These are phyloP conservation scores for Conticribra guillardii DNA, from an alignment of 108 stramenopile species.

Conservation along the genomic window DNA sequence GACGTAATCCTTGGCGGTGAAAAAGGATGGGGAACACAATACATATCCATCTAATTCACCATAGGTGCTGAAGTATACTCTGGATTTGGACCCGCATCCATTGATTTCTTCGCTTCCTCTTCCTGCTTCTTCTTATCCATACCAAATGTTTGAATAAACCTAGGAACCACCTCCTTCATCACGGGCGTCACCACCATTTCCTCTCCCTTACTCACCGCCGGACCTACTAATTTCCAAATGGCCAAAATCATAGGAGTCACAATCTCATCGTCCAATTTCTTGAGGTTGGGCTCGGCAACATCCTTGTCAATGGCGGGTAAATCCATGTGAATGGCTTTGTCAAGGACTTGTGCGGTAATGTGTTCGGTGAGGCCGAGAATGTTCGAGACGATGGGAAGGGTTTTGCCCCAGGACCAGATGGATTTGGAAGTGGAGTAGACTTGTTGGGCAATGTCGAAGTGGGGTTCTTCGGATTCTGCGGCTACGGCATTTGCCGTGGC, in stretches of 20 bases:
- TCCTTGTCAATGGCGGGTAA: conserved; percentile 52
- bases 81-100: conserved; percentile 32
- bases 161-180: conserved; percentile 30
- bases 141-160: conserved; percentile 27
- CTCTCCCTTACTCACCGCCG: conserved; percentile 61
- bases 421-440: conserved; percentile 65
- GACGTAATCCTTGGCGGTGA: no score
- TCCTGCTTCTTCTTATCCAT: conserved; percentile 9
- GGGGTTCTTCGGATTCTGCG: conserved; percentile 13
- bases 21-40: background rate
- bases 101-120: conserved; percentile 11
- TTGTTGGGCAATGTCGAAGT: conserved; percentile 61
- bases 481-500: background rate
- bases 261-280: conserved; percentile 59
- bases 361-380: conserved; percentile 71
- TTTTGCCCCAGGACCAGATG: conserved; percentile 81
- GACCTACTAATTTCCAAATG: conserved; percentile 51
- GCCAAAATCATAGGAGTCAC: conserved; percentile 71
- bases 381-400: conserved; percentile 53
- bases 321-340: conserved; percentile 48
- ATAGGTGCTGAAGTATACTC: conserved; percentile 24
- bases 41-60: conserved; percentile 8
- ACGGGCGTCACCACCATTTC: conserved; percentile 53
- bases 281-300: conserved; percentile 48
- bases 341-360: conserved; percentile 66